Percentiles rank a stretch among this genome's conserved stretches.
These are phyloP conservation scores for Flammula alnicola DNA, from an alignment of 1,284 basidiomycete species.

Conservation along the genomic window DNA sequence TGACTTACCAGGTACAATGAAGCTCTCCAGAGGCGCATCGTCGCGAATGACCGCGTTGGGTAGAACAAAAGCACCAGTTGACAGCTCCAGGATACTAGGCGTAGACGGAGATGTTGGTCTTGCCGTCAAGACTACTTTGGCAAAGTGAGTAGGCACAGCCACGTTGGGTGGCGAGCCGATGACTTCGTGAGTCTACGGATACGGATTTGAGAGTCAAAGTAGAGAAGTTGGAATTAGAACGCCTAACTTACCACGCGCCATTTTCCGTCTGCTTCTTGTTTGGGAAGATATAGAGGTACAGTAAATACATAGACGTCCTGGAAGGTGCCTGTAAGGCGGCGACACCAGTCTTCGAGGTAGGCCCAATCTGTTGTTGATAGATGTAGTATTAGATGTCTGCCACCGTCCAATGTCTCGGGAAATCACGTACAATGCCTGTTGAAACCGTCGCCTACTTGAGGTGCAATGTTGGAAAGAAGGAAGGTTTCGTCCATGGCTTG, in stretches of 20 bases:
- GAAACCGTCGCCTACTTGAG: conserved; percentile 97
- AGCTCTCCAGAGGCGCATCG: conserved; percentile 76
- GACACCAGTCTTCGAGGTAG: conserved; percentile 95
- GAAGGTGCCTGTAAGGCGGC: conserved; percentile 85
- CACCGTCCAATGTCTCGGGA: background rate
- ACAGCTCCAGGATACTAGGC: conserved; percentile 75
- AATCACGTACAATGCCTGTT: conserved; percentile 86
- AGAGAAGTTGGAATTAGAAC: conserved; percentile 5
- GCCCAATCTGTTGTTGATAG: conserved; percentile 82
- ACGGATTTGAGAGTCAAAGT: conserved; percentile 1
- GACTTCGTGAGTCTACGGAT: conserved; percentile 81
- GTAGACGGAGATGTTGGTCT: conserved; percentile 75
- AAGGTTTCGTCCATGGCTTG: conserved; percentile 98
- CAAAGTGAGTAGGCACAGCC: conserved; percentile 97
- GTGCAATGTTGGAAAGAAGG: conserved; percentile 93
- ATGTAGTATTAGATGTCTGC: background rate
- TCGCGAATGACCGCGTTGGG: conserved; percentile 92
- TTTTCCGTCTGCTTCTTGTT: conserved; percentile 85
- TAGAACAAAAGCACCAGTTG: conserved; percentile 92
- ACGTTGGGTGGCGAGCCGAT: conserved; percentile 92
- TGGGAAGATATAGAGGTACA: conserved; percentile 95
- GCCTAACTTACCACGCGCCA: conserved; percentile 84
- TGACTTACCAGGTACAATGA: conserved; percentile 76
- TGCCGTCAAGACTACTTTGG: conserved; percentile 90
- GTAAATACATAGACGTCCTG: conserved; percentile 98